Percentiles rank a stretch among this genome's conserved stretches.
Evolutionary conservation across 768 basidiomycete species (phyloP).

Genomic region (Leccinum variicolor): DNA sequence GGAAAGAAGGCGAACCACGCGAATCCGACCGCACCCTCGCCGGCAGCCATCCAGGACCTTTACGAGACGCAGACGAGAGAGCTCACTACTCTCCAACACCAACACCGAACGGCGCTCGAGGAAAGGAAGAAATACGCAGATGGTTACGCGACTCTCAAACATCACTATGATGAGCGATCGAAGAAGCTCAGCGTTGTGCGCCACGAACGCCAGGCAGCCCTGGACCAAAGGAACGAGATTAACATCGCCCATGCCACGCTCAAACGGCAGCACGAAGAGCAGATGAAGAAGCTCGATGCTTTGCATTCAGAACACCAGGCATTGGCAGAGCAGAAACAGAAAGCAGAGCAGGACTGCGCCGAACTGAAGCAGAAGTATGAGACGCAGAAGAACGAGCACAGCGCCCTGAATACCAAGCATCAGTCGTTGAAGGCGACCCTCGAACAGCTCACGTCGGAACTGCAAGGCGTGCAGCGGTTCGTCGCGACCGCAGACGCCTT

Average conservation of each 20-base stretch:
- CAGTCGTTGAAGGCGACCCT: conserved; percentile 27
- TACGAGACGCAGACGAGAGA: conserved; percentile 8
- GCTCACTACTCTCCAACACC: conserved; percentile 1
- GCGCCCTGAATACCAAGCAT: conserved; percentile 2
- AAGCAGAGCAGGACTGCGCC: neutral
- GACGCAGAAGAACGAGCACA: conserved; percentile 14
- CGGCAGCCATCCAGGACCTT: neutral
- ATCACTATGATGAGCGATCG: conserved; percentile 6
- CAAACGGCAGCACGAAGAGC: conserved; percentile 13
- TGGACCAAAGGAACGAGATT: conserved; percentile 3
- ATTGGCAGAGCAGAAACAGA: conserved; percentile 3
- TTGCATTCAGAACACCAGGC: conserved; percentile 1
- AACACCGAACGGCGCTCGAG: conserved; percentile 1
- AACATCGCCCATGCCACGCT: conserved; percentile 17
- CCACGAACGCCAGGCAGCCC: conserved; percentile 3
- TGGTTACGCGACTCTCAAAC: neutral
- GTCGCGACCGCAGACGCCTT: conserved; percentile 37
- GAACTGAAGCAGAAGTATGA: conserved; percentile 11
- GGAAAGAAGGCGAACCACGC: neutral
- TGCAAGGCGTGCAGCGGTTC: conserved; percentile 42
- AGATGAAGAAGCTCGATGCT: conserved; percentile 4
- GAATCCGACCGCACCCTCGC: neutral
- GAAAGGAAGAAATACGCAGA: conserved; percentile 6
- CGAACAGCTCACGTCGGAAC: conserved; percentile 39
- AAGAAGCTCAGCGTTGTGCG: neutral